Evolutionary conservation across 768 basidiomycete species (phyloP).

Genomic region (Dacryopinax spathularia): DNA sequence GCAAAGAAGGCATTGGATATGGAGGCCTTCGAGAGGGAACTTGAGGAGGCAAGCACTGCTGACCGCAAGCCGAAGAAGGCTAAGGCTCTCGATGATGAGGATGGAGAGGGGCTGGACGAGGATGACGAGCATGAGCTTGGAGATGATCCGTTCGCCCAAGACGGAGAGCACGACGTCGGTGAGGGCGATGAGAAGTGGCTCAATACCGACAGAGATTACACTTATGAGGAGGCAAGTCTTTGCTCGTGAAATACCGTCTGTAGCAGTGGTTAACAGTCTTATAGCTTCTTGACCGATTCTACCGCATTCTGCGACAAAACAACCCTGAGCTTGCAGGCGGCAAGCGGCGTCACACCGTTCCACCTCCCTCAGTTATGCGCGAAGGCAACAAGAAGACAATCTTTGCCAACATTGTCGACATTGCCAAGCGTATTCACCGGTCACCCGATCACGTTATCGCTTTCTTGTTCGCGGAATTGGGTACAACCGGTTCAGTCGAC

Average conservation of each 20-base stretch:
- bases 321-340: slow-evolving; percentile 82
- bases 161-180: slow-evolving; percentile 48
- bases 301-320: slow-evolving; percentile 75
- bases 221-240: slow-evolving; percentile 71
- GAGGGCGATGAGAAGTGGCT: slow-evolving; percentile 70
- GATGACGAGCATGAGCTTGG: slow-evolving; percentile 68
- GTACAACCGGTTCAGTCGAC: slow-evolving; percentile 91
- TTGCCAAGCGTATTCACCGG: slow-evolving; percentile 97
- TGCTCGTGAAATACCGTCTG: not conserved
- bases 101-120: slow-evolving; percentile 48
- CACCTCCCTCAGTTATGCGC: slow-evolving; percentile 81
- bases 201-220: slow-evolving; percentile 84
- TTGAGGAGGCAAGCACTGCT: slow-evolving; percentile 49
- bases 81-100: slow-evolving; percentile 33
- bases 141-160: slow-evolving; percentile 57
- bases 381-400: slow-evolving; percentile 98
- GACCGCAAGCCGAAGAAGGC: slow-evolving; percentile 16
- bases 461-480: slow-evolving; percentile 95
- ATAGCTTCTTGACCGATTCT: slow-evolving; percentile 87
- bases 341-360: slow-evolving; percentile 87
- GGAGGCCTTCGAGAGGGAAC: slow-evolving; percentile 88
- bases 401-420: slow-evolving; percentile 92
- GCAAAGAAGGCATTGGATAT: slow-evolving; percentile 80
- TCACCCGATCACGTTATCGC: slow-evolving; percentile 95
- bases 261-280: too few species aligned